Percentiles rank a stretch among this genome's conserved stretches.
Evolutionary conservation across 176 grass and related monocot species (phyloP).

Genomic region (Melocanna baccifera): DNA sequence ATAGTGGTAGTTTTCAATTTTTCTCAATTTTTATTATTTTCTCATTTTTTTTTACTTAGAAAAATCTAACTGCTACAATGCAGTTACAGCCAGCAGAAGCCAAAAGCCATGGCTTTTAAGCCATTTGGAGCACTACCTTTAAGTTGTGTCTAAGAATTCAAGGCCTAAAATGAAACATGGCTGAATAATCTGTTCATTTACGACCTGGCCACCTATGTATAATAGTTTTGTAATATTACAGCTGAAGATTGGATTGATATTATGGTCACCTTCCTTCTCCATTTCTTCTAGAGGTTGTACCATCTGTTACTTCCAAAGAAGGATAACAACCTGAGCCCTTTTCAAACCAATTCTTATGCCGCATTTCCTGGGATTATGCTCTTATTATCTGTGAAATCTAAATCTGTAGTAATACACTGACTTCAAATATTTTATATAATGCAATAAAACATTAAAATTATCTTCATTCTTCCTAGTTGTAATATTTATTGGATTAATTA

Average conservation of each 20-base stretch:
- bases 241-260: constrained; percentile 5
- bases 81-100: too few relatives aligned
- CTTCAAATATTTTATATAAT: neutral
- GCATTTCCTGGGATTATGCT: constrained; percentile 11
- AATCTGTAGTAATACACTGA: neutral
- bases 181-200: neutral
- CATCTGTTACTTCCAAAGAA: neutral
- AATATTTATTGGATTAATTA: constrained; percentile 12
- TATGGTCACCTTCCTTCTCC: neutral
- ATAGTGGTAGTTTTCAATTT: too few relatives aligned
- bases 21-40: too few relatives aligned
- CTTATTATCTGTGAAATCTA: neutral
- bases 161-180: neutral
- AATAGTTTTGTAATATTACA: neutral
- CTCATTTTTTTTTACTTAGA: too few relatives aligned
- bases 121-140: too few relatives aligned
- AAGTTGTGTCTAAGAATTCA: constrained; percentile 4
- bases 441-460: neutral
- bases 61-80: too few relatives aligned
- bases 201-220: neutral
- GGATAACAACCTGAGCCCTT: neutral
- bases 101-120: too few relatives aligned
- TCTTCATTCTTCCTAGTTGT: neutral
- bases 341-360: neutral
- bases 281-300: neutral